A percentile compares a stretch with the other conserved stretches of the same genome.
Evolutionary conservation across 352 stramenopile species (phyloP).

Genomic region (Phytophthora macrochlamydospora): DNA sequence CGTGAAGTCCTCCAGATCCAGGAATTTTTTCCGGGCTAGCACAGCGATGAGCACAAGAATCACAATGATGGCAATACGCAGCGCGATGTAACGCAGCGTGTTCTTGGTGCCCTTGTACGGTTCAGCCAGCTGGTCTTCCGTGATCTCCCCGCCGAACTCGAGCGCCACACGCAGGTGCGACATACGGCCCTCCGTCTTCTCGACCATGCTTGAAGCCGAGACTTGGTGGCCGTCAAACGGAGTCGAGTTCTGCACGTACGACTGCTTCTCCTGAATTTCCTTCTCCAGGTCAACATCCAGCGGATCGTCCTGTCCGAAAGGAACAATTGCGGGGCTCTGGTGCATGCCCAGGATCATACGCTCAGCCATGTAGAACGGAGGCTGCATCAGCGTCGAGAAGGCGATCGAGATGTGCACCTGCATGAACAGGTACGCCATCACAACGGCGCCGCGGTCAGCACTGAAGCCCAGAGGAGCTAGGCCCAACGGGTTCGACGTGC

Average conservation of each 20-base stretch:
- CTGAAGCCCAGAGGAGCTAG: neutral
- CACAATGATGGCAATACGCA: neutral
- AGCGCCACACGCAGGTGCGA: neutral
- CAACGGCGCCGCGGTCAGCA: neutral
- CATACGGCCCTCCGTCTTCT: neutral
- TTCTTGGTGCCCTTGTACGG: neutral
- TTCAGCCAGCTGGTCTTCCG: neutral
- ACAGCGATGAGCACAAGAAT: neutral
- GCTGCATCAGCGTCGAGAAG: neutral
- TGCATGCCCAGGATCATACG: neutral
- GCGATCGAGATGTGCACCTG: neutral
- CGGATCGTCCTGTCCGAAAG: neutral
- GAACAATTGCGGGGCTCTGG: neutral
- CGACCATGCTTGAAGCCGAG: neutral
- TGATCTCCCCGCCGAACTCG: neutral
- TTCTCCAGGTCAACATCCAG: neutral
- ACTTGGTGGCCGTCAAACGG: neutral
- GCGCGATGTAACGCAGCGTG: neutral
- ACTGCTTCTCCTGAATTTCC: neutral
- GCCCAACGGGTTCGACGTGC: neutral
- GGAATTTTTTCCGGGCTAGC: neutral
- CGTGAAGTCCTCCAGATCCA: neutral
- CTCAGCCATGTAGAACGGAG: neutral
- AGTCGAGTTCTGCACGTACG: neutral
- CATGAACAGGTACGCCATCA: neutral